phyloP scores from a whole-genome alignment of 768 basidiomycete species.

The Roridomyces roridus region DNA sequence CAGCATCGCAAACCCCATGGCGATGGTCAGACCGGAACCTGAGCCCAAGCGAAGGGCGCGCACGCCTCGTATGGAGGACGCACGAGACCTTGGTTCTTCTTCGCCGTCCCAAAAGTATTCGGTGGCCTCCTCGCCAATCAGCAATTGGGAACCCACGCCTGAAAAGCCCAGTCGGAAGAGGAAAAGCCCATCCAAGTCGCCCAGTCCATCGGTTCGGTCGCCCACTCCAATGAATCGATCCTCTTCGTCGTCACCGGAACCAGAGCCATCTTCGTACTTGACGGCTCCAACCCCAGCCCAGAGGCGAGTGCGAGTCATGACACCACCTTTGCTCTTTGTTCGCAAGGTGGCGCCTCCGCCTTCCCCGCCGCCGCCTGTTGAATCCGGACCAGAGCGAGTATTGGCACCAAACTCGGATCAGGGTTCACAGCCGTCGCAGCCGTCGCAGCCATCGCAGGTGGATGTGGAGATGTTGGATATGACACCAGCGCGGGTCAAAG shows the following conservation, averaged over 20 bases:
- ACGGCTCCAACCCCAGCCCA: constrained; percentile 43
- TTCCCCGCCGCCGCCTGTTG: constrained; percentile 33
- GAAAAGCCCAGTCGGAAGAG: not conserved
- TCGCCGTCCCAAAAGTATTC: constrained; percentile 22
- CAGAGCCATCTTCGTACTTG: constrained; percentile 28
- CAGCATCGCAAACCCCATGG: not conserved
- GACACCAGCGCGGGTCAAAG: not conserved
- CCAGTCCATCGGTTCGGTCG: not conserved
- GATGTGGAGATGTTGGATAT: not conserved
- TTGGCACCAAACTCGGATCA: constrained; percentile 62
- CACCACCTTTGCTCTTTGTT: constrained; percentile 7
- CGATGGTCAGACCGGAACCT: not conserved
- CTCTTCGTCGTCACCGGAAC: constrained; percentile 4
- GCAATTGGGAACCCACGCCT: constrained; percentile 9
- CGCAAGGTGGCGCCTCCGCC: constrained; percentile 60
- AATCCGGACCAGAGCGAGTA: constrained; percentile 46
- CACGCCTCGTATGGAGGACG: constrained; percentile 7
- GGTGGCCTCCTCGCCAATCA: constrained; percentile 8
- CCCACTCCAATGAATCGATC: constrained; percentile 7
- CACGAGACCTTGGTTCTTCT: constrained; percentile 16
- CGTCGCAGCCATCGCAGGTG: not conserved
- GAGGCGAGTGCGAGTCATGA: constrained; percentile 14
- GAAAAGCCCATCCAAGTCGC: not conserved
- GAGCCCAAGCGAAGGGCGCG: not conserved
- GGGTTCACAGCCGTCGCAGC: constrained; percentile 10